A percentile compares a stretch with the other conserved stretches of the same genome.
Conservation (phyloP, 352 stramenopile species). For the Pythium monospermum region DNA sequence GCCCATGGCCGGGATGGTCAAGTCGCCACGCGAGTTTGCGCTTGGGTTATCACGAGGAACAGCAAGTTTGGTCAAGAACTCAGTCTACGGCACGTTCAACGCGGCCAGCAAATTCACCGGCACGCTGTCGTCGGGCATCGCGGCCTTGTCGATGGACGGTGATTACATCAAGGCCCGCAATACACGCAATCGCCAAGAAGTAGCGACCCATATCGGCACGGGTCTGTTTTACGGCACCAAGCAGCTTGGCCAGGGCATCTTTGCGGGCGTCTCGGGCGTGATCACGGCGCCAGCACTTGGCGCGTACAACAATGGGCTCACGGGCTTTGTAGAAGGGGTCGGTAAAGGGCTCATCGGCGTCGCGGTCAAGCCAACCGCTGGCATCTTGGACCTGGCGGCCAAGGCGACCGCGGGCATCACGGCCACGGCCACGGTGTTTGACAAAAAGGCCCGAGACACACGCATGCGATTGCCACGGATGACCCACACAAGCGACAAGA, state of each 20-base stretch:
- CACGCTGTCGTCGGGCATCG: conserved; percentile 88
- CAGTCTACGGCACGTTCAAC: conserved; percentile 90
- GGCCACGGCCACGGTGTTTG: conserved; percentile 76
- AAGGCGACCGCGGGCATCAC: conserved; percentile 79
- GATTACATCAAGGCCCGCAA: conserved; percentile 85
- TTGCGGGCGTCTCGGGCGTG: conserved; percentile 87
- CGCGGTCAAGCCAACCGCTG: conserved; percentile 84
- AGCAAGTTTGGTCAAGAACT: conserved; percentile 87
- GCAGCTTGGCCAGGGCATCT: conserved; percentile 88
- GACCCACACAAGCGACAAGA: conserved; percentile 69
- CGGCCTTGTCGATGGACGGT: conserved; percentile 85
- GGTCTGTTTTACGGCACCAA: conserved; percentile 86
- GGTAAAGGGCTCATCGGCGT: conserved; percentile 85
- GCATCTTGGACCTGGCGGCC: conserved; percentile 77
- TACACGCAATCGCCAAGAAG: conserved; percentile 70
- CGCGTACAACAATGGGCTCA: conserved; percentile 85
- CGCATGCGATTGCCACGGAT: conserved; percentile 71
- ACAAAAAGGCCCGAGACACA: conserved; percentile 64
- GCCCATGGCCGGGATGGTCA: conserved; percentile 80
- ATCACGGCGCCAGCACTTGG: conserved; percentile 88
- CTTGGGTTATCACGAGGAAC: conserved; percentile 85
- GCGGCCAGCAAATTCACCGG: conserved; percentile 91
- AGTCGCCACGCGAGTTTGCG: conserved; percentile 85
- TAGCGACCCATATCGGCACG: conserved; percentile 80
- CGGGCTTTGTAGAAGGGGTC: conserved; percentile 87